Base-by-base conservation (phyloP, 1,139 yeast species). In the Wickerhamomyces sp. region DNA sequence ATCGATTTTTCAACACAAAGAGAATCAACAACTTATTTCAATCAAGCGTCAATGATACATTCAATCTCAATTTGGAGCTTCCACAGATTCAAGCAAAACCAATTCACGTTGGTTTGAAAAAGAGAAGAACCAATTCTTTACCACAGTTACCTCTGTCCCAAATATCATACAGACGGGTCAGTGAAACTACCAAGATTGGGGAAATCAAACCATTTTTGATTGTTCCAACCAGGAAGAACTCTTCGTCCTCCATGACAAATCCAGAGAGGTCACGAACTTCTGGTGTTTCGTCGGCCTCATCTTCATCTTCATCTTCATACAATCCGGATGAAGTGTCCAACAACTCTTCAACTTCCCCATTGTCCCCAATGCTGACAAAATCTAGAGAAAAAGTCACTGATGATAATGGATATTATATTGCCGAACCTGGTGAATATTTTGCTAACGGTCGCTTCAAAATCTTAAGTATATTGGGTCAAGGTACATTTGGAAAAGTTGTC, bases 401-500 rank as follows among this genome's bases (percentile, higher is more conserved):
- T 61, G 81, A 81, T 43, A 90, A 88, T 53, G 96, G 96, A 0
- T 94, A 90, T 64, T 89, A 87, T 60, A 76, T 86, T 41, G 81
- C 85, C 36, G 78, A 72, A 45, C 66, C 73, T 13, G 79, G 81
- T 49, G 81, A 81, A 39, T 56, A 65, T 4, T 83, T 84, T 63
- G 84, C 91, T 32, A 78, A 84, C 54, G 79, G 79, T 42, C 71
- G 95, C 42, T 83, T 84, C 57, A 66, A 79, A 27, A 82, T 87
- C 18, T 69, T 77, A 34, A 75, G 82, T 46, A 69, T 89, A 44
- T 70, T 94, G 49, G 99, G 99, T 26, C 98, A 93, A 61, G 99
- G 99, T 8, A 94, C 99, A 0, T 94, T 93, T 70, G 99, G 99
- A 18, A 93, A 91, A 62, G 99, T 94, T 13, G 85, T 90, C 36